Conservation (phyloP, 495 filamentous ascomycete genomes). For the Podospora bellae-mahoneyi region DNA sequence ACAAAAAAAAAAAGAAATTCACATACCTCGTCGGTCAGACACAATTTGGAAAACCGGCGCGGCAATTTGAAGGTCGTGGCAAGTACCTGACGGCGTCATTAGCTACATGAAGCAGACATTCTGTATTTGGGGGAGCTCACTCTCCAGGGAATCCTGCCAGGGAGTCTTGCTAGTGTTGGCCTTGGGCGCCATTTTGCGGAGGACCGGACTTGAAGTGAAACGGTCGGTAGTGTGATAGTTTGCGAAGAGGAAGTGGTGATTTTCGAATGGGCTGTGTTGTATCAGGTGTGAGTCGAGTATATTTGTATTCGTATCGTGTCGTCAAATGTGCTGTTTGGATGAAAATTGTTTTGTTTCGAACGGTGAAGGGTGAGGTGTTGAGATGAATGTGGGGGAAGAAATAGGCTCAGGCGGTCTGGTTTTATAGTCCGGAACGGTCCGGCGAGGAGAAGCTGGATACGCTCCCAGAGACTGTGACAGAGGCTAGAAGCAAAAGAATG, state of each 20-base stretch:
- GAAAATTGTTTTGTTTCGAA: background rate
- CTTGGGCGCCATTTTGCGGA: background rate
- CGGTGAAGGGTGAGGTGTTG: background rate
- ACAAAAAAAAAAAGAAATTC: background rate
- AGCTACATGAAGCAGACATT: background rate
- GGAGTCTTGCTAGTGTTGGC: background rate
- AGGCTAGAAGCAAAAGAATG: slow-evolving; percentile 27
- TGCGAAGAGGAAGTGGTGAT: background rate
- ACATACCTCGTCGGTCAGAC: slow-evolving; percentile 74
- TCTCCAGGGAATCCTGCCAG: background rate
- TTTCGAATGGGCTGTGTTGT: background rate
- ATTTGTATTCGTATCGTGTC: background rate
- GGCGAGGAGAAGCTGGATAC: background rate
- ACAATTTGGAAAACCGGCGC: slow-evolving; percentile 66
- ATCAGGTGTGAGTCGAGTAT: background rate
- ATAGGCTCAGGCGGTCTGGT: slow-evolving; percentile 6
- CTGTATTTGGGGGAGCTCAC: background rate
- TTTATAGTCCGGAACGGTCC: slow-evolving; percentile 15
- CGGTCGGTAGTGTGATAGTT: background rate
- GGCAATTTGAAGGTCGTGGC: slow-evolving; percentile 51
- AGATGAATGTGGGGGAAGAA: background rate
- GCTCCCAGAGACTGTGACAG: background rate
- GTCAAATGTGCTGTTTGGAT: background rate
- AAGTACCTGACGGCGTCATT: slow-evolving; percentile 50
- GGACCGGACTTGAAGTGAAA: background rate